Percentiles rank a stretch among this genome's conserved stretches.
phyloP scores from a whole-genome alignment of 371 early-diverging fungal species.

The Mucor indicus region DNA sequence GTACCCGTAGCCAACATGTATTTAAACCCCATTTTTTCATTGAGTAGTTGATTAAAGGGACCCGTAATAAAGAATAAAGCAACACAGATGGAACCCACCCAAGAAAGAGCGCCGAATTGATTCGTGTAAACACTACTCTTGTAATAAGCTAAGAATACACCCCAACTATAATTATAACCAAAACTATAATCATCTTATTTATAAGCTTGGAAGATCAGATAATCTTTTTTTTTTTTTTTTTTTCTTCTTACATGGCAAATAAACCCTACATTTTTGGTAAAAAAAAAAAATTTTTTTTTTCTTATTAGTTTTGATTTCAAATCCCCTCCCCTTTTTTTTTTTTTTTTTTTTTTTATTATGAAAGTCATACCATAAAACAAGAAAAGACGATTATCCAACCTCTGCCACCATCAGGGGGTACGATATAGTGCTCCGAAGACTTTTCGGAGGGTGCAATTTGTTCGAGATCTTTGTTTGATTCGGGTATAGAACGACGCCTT shows the following conservation, averaged over 20 bases:
- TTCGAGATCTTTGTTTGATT: no score
- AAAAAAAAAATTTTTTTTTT: background rate
- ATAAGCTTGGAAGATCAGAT: background rate
- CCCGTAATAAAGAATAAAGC: slow-evolving; percentile 28
- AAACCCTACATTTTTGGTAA: slow-evolving; percentile 15
- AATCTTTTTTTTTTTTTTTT: no score
- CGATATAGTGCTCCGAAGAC: slow-evolving; percentile 6
- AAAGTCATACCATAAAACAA: slow-evolving; percentile 38
- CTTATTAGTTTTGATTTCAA: no score
- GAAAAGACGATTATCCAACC: slow-evolving; percentile 47
- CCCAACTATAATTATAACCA: slow-evolving; percentile 34
- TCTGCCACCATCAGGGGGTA: slow-evolving; percentile 38
- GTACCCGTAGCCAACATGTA: slow-evolving; percentile 45
- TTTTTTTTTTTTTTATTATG: background rate
- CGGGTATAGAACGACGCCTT: no score
- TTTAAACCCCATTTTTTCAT: slow-evolving; percentile 51
- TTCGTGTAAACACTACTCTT: slow-evolving; percentile 19
- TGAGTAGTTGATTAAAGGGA: slow-evolving; percentile 34
- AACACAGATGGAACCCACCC: slow-evolving; percentile 36
- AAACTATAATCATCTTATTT: slow-evolving; percentile 12
- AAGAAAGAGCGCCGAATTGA: slow-evolving; percentile 22
- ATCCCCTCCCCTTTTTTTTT: background rate
- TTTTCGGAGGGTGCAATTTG: no score
- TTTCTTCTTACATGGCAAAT: slow-evolving; percentile 27
- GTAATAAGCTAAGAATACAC: slow-evolving; percentile 24